Base-by-base conservation (phyloP, 441 rosid species). In the Arabidopsis hybrid region DNA sequence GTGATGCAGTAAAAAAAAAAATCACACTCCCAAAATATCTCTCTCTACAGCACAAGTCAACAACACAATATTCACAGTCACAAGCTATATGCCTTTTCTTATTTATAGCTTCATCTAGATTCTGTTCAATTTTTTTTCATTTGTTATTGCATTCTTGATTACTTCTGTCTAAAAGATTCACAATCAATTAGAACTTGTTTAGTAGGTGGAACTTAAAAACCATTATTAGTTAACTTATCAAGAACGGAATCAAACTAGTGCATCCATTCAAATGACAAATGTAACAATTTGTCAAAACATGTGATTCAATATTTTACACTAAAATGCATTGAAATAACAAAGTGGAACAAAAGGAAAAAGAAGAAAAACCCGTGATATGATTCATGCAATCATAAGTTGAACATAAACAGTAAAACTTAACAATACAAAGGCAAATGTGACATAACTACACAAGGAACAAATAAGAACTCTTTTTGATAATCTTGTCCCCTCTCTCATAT, bases 331-430 rank as follows among this genome's bases (percentile, higher is more conserved):
- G 26, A 8, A 55, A 6, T 21, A 21, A 21, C 26, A 21, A 21
- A 21, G 26, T 21, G 26, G 26, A 21, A 21, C 26, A 21, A 21
- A 21, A 21, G 6, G 70, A 13, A 57, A 76, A 63, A 69, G 32
- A 63, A 57, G 34, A 36, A 7, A 56, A 76, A 58, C 80, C 75
- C 80, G 80, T 77, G 76, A 77, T 77, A 77, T 43, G 50, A 13
- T 69, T 81, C 77, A 78, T 32, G 73, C 82, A 66, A 79, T 73
- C 59, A 69, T 71, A 57, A 76, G 55, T 57, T 59, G 72, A 40
- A 70, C 66, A 76, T 49, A 76, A 64, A 70, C 71, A 70, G 75
- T 80, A 72, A 78, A 78, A 71, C 73, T 60, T 59, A 61, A 17
- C 81, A 58, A 49, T 56, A 5, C 46, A 57, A 62, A 70, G 40